phyloP scores from a whole-genome alignment of 1,284 basidiomycete genomes.

The Sphaerobolus stellatus region DNA sequence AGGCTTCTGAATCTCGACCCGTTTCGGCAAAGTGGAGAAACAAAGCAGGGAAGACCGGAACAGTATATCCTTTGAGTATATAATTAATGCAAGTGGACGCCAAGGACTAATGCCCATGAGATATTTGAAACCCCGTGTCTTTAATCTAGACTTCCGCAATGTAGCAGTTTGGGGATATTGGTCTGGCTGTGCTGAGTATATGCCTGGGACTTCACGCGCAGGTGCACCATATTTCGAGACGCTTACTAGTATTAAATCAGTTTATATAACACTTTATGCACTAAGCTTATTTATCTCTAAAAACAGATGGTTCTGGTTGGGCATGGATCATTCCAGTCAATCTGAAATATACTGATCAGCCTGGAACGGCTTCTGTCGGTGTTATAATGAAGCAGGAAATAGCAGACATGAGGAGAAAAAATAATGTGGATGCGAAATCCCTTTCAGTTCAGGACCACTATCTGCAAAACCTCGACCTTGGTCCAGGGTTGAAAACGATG shows the following conservation, averaged over 20 bases:
- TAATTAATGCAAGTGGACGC: conserved; percentile 72
- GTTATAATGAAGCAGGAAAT: too few species aligned
- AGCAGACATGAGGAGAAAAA: conserved; percentile 39
- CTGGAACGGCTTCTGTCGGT: conserved; percentile 66
- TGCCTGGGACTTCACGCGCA: conserved; percentile 49
- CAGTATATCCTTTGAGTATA: conserved; percentile 59
- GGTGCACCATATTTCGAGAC: conserved; percentile 67
- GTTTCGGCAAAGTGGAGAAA: conserved; percentile 23
- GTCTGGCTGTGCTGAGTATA: conserved; percentile 58
- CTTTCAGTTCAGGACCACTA: conserved; percentile 40
- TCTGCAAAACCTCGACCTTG: conserved; percentile 39
- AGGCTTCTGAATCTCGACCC: too few species aligned
- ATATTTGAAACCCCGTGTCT: conserved; percentile 41
- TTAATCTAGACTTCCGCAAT: conserved; percentile 67
- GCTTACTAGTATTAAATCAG: conserved; percentile 56
- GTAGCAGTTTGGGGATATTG: conserved; percentile 75
- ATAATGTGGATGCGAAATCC: neutral
- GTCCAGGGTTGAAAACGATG: conserved; percentile 53
- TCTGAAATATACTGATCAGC: conserved; percentile 33
- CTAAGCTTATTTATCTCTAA: too few species aligned
- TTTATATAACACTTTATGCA: too few species aligned
- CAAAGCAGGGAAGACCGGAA: conserved; percentile 30
- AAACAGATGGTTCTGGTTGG: conserved; percentile 73
- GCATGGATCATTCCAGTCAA: conserved; percentile 69
- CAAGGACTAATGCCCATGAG: conserved; percentile 30